A percentile compares a stretch with the other conserved stretches of the same genome.
Conservation (phyloP, 495 filamentous ascomycete genomes). For the Hyaloscypha hepaticicola region DNA sequence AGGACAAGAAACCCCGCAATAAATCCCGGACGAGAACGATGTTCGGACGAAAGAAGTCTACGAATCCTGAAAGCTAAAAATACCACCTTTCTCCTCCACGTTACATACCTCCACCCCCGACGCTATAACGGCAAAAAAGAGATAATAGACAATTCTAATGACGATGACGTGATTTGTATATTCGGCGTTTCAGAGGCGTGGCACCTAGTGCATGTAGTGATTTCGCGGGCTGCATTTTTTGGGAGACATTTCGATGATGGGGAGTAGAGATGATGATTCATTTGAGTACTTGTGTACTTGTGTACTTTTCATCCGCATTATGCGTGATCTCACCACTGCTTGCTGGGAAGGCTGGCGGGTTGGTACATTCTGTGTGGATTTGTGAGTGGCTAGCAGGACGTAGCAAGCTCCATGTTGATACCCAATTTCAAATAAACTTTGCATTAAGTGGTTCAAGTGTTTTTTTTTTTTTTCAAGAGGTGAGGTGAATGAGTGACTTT, state of each 20-base stretch:
- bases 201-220: neutral
- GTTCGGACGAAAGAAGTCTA: constrained; percentile 47
- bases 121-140: neutral
- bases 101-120: neutral
- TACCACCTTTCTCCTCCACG: neutral
- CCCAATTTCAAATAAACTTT: neutral
- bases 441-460: neutral
- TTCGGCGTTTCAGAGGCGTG: neutral
- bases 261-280: too few relatives aligned
- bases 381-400: neutral
- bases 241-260: neutral
- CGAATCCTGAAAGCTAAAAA: neutral
- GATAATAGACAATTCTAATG: neutral
- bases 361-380: neutral
- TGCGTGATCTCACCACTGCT: neutral
- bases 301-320: neutral
- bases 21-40: constrained; percentile 66
- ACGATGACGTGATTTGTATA: neutral
- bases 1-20: constrained; percentile 58
- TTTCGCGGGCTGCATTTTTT: neutral
- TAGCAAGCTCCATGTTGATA: neutral
- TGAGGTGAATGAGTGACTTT: too few relatives aligned
- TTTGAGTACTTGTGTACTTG: neutral
- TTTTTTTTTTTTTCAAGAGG: too few relatives aligned
- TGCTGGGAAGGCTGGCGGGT: neutral